Evolutionary conservation across 805 yeast species (phyloP).

Genomic region (Kluyveromyces aestuarii): DNA sequence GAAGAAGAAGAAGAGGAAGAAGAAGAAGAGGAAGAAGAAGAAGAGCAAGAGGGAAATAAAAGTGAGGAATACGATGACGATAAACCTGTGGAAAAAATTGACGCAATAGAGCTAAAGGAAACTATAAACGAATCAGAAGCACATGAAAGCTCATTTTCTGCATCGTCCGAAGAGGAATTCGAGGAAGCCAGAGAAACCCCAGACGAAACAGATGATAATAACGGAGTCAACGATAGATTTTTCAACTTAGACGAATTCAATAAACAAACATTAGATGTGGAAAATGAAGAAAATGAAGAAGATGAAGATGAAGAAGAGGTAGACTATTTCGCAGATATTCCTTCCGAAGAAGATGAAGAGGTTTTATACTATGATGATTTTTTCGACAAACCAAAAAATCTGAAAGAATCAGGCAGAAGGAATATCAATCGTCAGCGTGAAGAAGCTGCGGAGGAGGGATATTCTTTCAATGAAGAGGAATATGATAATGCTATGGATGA

Average conservation of each 20-base stretch:
- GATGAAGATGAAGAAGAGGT: conserved; percentile 41
- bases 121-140: conserved; percentile 22
- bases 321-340: conserved; percentile 43
- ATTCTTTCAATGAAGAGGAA: conserved; percentile 49
- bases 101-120: conserved; percentile 21
- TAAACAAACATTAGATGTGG: conserved; percentile 60
- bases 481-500: conserved; percentile 51
- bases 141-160: conserved; percentile 7
- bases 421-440: conserved; percentile 7
- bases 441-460: conserved; percentile 22
- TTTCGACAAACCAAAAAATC: conserved; percentile 36
- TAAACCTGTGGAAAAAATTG: conserved; percentile 21
- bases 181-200: conserved; percentile 20
- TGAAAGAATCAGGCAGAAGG: conserved; percentile 2
- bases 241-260: conserved; percentile 82
- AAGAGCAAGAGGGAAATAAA: conserved; percentile 18
- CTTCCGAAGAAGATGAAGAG: conserved; percentile 42
- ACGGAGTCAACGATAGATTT: conserved; percentile 73
- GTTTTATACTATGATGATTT: conserved; percentile 54
- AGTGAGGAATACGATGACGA: conserved; percentile 6
- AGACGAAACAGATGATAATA: conserved; percentile 30
- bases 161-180: conserved; percentile 21
- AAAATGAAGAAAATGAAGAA: conserved; percentile 34
- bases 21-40: conserved; percentile 19
- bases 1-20: conserved; percentile 16